Conservation (phyloP, 441 rosid species). For the Biscutella laevigata region DNA sequence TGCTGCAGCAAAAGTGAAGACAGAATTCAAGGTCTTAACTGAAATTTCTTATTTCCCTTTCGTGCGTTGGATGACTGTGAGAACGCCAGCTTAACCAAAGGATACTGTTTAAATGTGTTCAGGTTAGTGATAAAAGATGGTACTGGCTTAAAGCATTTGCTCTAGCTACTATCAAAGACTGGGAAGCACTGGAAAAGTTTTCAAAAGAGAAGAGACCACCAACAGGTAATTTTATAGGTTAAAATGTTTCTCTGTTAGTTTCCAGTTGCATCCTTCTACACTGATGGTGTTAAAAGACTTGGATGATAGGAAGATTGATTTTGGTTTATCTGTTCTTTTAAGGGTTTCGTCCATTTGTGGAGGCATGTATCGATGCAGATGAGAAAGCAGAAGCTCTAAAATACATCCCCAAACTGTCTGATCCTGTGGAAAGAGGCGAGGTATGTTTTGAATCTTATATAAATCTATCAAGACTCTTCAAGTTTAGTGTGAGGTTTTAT, state of each 20-base stretch:
- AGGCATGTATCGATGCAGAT: constrained; percentile 84
- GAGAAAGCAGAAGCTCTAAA: constrained; percentile 90
- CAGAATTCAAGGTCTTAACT: constrained; percentile 73
- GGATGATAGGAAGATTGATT: background rate
- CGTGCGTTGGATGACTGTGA: background rate
- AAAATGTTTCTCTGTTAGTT: background rate
- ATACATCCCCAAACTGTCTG: constrained; percentile 84
- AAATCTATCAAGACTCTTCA: background rate
- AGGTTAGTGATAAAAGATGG: constrained; percentile 99
- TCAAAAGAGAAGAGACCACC: constrained; percentile 96
- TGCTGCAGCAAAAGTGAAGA: constrained; percentile 80
- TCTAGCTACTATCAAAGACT: constrained; percentile 81
- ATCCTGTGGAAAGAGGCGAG: constrained; percentile 92
- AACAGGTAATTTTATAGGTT: constrained; percentile 39
- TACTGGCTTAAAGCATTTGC: constrained; percentile 96
- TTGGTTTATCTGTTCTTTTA: background rate
- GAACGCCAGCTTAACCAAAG: background rate
- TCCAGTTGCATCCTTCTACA: background rate
- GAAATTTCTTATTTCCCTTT: background rate
- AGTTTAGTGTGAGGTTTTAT: background rate
- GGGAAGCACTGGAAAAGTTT: constrained; percentile 92
- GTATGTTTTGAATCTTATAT: constrained; percentile 25
- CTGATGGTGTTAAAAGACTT: background rate
- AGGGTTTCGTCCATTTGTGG: constrained; percentile 95
- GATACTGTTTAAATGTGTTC: background rate